These are phyloP conservation scores for Penicillium sp. DNA, from an alignment of 2,329 filamentous ascomycete genomes.

Conservation along the genomic window DNA sequence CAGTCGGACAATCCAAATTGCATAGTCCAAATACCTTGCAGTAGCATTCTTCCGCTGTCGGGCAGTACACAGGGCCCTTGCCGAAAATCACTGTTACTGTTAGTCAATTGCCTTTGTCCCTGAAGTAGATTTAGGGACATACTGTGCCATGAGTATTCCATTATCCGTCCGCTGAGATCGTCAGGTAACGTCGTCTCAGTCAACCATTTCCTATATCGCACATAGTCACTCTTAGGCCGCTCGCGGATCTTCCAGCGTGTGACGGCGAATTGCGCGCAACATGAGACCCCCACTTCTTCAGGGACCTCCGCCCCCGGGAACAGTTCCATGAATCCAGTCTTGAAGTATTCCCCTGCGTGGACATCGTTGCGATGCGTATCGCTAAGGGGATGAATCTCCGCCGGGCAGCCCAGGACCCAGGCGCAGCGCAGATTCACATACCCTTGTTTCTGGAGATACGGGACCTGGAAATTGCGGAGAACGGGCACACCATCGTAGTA, in stretches of 20 bases:
- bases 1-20: slow-evolving; percentile 34
- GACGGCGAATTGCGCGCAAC: slow-evolving; percentile 50
- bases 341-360: slow-evolving; percentile 44
- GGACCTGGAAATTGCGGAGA: slow-evolving; percentile 42
- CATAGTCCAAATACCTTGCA: slow-evolving; percentile 60
- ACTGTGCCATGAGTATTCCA: slow-evolving; percentile 56
- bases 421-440: slow-evolving; percentile 49
- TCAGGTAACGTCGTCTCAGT: slow-evolving; percentile 41
- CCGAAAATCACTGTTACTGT: slow-evolving; percentile 56
- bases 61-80: slow-evolving; percentile 52
- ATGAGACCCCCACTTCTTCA: slow-evolving; percentile 43
- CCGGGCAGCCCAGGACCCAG: slow-evolving; percentile 46
- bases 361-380: slow-evolving; percentile 38
- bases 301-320: slow-evolving; percentile 39
- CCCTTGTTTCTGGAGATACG: slow-evolving; percentile 43
- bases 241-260: slow-evolving; percentile 41
- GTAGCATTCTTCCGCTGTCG: slow-evolving; percentile 54
- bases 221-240: slow-evolving; percentile 43
- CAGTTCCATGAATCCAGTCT: slow-evolving; percentile 42
- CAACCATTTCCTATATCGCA: slow-evolving; percentile 44
- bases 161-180: slow-evolving; percentile 44
- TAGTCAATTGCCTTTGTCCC: no score
- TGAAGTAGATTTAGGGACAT: no score
- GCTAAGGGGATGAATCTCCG: slow-evolving; percentile 42
- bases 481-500: slow-evolving; percentile 45